Evolutionary conservation across 1,139 yeast species (phyloP).

Genomic region (Eremothecium sinecaudum): DNA sequence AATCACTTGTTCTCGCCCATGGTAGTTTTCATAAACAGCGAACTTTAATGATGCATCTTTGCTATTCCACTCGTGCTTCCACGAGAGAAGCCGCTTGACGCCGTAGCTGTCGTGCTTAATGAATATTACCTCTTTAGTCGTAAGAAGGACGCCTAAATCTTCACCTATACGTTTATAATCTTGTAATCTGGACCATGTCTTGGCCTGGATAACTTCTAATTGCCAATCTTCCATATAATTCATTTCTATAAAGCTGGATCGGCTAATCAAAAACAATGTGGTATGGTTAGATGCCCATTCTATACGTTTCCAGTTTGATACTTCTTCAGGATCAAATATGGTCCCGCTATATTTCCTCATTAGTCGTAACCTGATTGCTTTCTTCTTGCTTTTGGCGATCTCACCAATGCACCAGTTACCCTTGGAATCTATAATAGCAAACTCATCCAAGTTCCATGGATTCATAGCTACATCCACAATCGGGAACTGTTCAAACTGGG

Average conservation of each 20-base stretch:
- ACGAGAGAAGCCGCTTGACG: constrained; percentile 43
- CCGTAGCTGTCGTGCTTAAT: constrained; percentile 29
- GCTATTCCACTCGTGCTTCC: constrained; percentile 58
- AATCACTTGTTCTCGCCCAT: constrained; percentile 8
- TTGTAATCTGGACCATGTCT: constrained; percentile 47
- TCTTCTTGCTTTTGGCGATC: constrained; percentile 20
- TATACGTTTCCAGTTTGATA: constrained; percentile 49
- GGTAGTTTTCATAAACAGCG: constrained; percentile 22
- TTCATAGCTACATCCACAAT: constrained; percentile 42
- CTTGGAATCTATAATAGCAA: constrained; percentile 42
- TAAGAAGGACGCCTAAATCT: constrained; percentile 38
- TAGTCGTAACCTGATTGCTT: constrained; percentile 10
- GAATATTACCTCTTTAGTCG: constrained; percentile 54
- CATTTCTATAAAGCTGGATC: constrained; percentile 38
- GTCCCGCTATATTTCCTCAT: constrained; percentile 19
- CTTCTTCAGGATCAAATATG: constrained; percentile 39
- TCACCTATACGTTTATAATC: constrained; percentile 35
- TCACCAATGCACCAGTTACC: constrained; percentile 44
- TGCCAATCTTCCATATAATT: constrained; percentile 25
- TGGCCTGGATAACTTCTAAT: constrained; percentile 39
- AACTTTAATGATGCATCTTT: constrained; percentile 48
- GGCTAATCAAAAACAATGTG: constrained; percentile 36
- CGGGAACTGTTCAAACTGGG: constrained; percentile 27
- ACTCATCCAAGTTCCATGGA: constrained; percentile 33
- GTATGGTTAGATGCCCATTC: constrained; percentile 36